These are phyloP conservation scores for Yamadazyma taylorii DNA, from an alignment of 1,139 yeast species.

Conservation along the genomic window DNA sequence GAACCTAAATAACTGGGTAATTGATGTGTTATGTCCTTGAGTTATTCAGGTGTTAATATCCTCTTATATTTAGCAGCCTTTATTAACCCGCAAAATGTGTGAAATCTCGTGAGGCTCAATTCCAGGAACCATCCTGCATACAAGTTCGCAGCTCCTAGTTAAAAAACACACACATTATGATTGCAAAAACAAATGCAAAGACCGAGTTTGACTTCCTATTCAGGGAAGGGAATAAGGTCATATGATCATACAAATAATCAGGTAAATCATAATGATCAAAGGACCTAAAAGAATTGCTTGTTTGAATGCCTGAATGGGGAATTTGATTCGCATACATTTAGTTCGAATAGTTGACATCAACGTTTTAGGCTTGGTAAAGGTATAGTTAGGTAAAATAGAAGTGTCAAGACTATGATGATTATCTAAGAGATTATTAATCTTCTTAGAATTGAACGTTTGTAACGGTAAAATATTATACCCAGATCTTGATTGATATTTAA, in stretches of 20 bases:
- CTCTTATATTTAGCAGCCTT: slow-evolving; percentile 1
- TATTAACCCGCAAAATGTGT: not conserved
- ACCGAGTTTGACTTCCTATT: no score
- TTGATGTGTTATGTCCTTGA: no score
- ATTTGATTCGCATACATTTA: not conserved
- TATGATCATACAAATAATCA: no score
- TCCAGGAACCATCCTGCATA: slow-evolving; percentile 1
- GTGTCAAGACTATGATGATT: slow-evolving; percentile 19
- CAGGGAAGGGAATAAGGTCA: no score
- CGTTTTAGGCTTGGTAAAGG: not conserved
- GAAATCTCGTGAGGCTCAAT: slow-evolving; percentile 2
- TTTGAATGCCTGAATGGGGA: not conserved
- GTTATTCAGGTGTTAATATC: no score
- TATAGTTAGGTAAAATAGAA: slow-evolving; percentile 13
- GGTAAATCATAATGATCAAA: not conserved
- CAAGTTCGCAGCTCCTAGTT: no score
- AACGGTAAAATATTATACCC: slow-evolving; percentile 18
- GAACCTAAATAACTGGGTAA: no score
- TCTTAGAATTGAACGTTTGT: slow-evolving; percentile 18
- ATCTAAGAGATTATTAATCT: slow-evolving; percentile 23
- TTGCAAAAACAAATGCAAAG: no score
- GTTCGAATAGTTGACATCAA: not conserved
- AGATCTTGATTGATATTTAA: slow-evolving; percentile 23
- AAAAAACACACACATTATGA: no score
- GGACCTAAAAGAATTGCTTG: not conserved